phyloP scores from a whole-genome alignment of 371 early-diverging fungal species.

The Haplosporangium sp. region DNA sequence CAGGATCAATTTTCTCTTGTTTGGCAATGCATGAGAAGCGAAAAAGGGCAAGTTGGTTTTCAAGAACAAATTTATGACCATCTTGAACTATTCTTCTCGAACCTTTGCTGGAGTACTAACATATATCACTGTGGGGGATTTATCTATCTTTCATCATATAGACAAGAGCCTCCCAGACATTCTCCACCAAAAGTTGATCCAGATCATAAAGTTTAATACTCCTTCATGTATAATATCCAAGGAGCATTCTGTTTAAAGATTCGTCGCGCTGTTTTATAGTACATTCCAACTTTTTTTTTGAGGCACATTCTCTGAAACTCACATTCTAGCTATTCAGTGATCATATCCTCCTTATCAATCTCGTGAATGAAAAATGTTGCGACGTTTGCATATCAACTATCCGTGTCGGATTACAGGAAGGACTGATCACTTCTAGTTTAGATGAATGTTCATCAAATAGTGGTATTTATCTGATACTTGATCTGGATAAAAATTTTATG shows the following conservation, averaged over 20 bases:
- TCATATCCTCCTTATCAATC: not conserved
- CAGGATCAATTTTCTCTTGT: constrained; percentile 44
- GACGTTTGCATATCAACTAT: no score
- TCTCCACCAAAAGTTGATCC: not conserved
- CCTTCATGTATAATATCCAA: not conserved
- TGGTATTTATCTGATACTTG: no score
- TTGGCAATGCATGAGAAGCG: constrained; percentile 46
- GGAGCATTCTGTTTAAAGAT: not conserved
- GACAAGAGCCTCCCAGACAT: constrained; percentile 4
- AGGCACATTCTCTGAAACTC: not conserved
- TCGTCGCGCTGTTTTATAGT: not conserved
- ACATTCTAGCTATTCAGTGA: not conserved
- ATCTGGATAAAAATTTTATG: no score
- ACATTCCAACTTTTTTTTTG: no score
- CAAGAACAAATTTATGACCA: no score
- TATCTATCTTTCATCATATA: not conserved
- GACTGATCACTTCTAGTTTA: no score
- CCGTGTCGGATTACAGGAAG: no score
- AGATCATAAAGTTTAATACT: not conserved
- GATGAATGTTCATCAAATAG: no score
- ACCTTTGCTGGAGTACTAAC: no score
- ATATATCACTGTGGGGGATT: no score
- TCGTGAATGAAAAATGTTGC: no score
- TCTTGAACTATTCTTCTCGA: no score
- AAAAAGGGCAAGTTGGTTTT: constrained; percentile 35